phyloP scores from a whole-genome alignment of 306 rosid genomes.

The Morella rubra region DNA sequence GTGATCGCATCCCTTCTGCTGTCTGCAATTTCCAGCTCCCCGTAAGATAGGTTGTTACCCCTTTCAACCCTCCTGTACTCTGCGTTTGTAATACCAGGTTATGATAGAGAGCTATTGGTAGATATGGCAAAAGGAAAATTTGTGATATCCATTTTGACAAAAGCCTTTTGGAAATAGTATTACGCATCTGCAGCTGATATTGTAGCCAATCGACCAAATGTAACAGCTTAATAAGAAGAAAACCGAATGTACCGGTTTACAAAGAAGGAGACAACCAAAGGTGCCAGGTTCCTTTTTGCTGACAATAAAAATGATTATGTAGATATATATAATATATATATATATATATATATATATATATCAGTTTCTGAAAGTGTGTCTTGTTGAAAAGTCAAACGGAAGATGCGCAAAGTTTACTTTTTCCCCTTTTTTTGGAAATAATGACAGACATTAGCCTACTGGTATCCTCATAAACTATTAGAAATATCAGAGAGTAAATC shows the following conservation, averaged over 20 bases:
- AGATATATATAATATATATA: too few species aligned
- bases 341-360: too few species aligned
- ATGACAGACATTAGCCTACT: neutral
- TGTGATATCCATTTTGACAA: neutral
- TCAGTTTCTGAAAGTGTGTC: neutral
- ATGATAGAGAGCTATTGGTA: neutral
- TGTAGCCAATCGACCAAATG: neutral
- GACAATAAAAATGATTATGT: neutral
- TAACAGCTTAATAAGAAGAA: too few species aligned
- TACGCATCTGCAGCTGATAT: neutral
- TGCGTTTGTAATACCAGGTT: conserved; percentile 12
- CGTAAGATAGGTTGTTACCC: conserved; percentile 5
- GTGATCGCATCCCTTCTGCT: neutral
- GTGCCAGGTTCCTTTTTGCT: neutral
- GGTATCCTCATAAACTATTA: neutral
- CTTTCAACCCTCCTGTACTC: conserved; percentile 8
- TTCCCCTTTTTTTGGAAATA: neutral
- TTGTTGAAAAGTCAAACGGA: neutral
- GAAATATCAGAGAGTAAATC: neutral
- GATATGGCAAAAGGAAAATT: neutral
- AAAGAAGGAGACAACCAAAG: neutral
- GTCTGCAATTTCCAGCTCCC: conserved; percentile 5
- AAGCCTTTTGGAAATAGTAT: neutral
- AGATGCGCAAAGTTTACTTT: too few species aligned
- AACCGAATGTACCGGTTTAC: too few species aligned